phyloP scores from a whole-genome alignment of 1,284 basidiomycete genomes.

The Kwoniella shivajii region DNA sequence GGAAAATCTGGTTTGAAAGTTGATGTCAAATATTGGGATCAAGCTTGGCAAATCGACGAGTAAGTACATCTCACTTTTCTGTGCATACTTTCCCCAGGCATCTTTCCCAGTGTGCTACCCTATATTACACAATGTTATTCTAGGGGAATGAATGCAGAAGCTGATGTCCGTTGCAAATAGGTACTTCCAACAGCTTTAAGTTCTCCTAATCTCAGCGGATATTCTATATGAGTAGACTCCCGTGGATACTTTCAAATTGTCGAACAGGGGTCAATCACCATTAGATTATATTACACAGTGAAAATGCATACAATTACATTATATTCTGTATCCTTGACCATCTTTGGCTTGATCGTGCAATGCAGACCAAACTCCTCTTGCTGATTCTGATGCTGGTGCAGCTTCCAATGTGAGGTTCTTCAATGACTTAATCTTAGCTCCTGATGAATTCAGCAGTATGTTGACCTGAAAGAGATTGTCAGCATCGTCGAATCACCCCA shows the following conservation, averaged over 20 bases:
- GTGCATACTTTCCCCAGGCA: not conserved
- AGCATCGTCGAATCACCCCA: not conserved
- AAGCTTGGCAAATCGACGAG: slow-evolving; percentile 93
- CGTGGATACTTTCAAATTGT: not conserved
- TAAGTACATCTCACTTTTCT: slow-evolving; percentile 29
- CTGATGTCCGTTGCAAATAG: slow-evolving; percentile 9
- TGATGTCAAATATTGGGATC: slow-evolving; percentile 78
- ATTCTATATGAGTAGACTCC: not conserved
- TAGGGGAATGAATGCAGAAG: too few relatives aligned
- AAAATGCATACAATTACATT: slow-evolving; percentile 11
- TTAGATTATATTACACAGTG: not conserved
- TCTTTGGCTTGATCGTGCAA: slow-evolving; percentile 44
- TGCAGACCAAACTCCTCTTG: slow-evolving; percentile 51
- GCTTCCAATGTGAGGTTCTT: slow-evolving; percentile 52
- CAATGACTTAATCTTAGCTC: slow-evolving; percentile 52
- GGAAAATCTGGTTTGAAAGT: slow-evolving; percentile 66
- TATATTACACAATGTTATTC: too few relatives aligned
- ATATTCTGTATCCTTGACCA: slow-evolving; percentile 50
- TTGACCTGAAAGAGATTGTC: slow-evolving; percentile 32
- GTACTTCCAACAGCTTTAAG: slow-evolving; percentile 29
- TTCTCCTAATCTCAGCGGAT: not conserved
- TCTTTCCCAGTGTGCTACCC: too few relatives aligned
- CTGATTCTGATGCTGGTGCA: slow-evolving; percentile 48
- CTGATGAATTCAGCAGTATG: slow-evolving; percentile 49
- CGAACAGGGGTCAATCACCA: not conserved